phyloP scores from a whole-genome alignment of 495 filamentous ascomycete genomes.

The Xylaria grammica region DNA sequence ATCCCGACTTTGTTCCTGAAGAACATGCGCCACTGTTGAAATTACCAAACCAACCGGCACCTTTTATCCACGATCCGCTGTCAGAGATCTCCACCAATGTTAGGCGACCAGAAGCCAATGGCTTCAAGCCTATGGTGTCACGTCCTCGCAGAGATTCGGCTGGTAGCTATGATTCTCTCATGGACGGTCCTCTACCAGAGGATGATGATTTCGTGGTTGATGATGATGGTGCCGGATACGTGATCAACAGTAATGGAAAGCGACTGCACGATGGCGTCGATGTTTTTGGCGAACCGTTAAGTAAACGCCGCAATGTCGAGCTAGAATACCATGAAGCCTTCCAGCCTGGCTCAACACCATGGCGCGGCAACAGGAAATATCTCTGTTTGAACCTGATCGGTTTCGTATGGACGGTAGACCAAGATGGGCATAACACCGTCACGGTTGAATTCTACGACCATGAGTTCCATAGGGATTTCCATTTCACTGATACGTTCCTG shows the following conservation, averaged over 20 bases:
- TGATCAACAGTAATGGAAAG: slow-evolving; percentile 72
- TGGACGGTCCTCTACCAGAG: slow-evolving; percentile 50
- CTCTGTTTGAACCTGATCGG: slow-evolving; percentile 92
- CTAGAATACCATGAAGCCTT: slow-evolving; percentile 81
- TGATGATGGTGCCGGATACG: slow-evolving; percentile 93
- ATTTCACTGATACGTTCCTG: slow-evolving; percentile 93
- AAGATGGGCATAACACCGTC: slow-evolving; percentile 91
- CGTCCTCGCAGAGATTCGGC: slow-evolving; percentile 47
- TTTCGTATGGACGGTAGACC: slow-evolving; percentile 95
- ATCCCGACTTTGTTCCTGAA: slow-evolving; percentile 74
- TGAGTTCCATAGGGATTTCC: slow-evolving; percentile 88
- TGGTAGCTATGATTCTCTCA: slow-evolving; percentile 58
- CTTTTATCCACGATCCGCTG: slow-evolving; percentile 82
- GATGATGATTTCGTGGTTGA: slow-evolving; percentile 88
- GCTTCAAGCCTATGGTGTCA: slow-evolving; percentile 55
- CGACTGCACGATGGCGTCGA: slow-evolving; percentile 60
- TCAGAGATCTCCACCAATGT: slow-evolving; percentile 72
- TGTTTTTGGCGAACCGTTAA: slow-evolving; percentile 39
- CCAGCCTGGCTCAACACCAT: slow-evolving; percentile 92
- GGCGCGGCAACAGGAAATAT: slow-evolving; percentile 92
- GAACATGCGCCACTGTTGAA: slow-evolving; percentile 66
- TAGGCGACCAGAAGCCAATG: slow-evolving; percentile 59
- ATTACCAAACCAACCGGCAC: slow-evolving; percentile 69
- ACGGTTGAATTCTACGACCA: slow-evolving; percentile 98
- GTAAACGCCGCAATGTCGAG: slow-evolving; percentile 57